phyloP scores from a whole-genome alignment of 129 eudicot species.

The Lactuca sativa region DNA sequence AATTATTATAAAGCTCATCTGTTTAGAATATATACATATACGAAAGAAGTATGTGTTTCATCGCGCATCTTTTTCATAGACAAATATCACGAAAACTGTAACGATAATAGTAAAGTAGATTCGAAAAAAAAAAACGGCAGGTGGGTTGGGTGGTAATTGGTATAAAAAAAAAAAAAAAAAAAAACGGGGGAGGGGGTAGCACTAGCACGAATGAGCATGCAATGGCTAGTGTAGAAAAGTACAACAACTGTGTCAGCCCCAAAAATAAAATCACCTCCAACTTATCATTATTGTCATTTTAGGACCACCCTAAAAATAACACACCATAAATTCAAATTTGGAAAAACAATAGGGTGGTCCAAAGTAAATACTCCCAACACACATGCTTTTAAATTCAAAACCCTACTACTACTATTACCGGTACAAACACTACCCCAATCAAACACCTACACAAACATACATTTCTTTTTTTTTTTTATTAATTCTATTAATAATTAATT shows the following conservation, averaged over 20 bases:
- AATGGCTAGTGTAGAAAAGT: background rate
- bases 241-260: constrained; percentile 1
- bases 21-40: too few species aligned
- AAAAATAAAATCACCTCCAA: constrained; percentile 6
- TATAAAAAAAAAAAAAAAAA: too few species aligned
- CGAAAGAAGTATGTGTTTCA: background rate
- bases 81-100: background rate
- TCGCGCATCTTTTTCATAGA: background rate
- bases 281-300: constrained; percentile 7
- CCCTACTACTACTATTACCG: background rate
- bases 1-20: too few species aligned
- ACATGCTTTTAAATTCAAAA: background rate
- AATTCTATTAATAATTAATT: too few species aligned
- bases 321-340: background rate
- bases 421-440: background rate
- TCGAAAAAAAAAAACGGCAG: too few species aligned
- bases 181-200: too few species aligned
- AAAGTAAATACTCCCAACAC: background rate
- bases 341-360: constrained; percentile 4
- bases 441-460: background rate
- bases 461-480: too few species aligned
- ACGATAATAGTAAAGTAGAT: too few species aligned
- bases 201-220: too few species aligned
- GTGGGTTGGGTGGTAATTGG: too few species aligned
- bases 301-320: constrained; percentile 11